Evolutionary conservation across 164 flowering plant genomes (phyloP).

Genomic region (Piper betle): DNA sequence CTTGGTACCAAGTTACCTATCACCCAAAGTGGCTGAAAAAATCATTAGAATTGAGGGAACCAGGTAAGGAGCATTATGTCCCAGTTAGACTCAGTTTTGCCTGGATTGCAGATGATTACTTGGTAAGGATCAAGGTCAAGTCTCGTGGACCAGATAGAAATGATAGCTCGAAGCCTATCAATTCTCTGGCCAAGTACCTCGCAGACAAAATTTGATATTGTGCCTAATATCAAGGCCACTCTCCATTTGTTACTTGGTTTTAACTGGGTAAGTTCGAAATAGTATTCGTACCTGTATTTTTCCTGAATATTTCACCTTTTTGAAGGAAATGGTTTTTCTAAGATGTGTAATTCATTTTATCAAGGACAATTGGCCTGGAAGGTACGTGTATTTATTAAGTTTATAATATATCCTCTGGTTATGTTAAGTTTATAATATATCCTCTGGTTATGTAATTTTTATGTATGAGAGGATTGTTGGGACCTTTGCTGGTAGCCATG

Average conservation of each 20-base stretch:
- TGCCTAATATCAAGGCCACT: background rate
- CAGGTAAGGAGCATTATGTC: conserved; percentile 14
- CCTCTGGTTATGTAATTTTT: too few relatives aligned
- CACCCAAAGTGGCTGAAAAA: conserved; percentile 59
- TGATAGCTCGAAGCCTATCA: conserved; percentile 42
- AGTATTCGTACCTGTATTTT: too few relatives aligned
- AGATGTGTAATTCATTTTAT: too few relatives aligned
- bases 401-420: too few relatives aligned
- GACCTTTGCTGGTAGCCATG: too few relatives aligned
- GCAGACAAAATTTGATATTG: conserved; percentile 33
- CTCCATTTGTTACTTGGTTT: background rate
- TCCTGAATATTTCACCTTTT: too few relatives aligned
- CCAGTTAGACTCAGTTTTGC: conserved; percentile 62
- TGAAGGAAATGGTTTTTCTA: too few relatives aligned
- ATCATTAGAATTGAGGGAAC: conserved; percentile 27
- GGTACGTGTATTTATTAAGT: too few relatives aligned
- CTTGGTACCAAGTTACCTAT: conserved; percentile 92
- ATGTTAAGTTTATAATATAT: too few relatives aligned
- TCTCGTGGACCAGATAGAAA: conserved; percentile 8
- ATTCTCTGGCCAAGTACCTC: conserved; percentile 42
- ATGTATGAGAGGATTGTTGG: too few relatives aligned
- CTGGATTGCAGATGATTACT: conserved; percentile 86
- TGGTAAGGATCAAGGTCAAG: conserved; percentile 68
- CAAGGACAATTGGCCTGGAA: too few relatives aligned
- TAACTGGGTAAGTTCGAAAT: too few relatives aligned